These are phyloP conservation scores for Cylindrodendrum hubeiense DNA, from an alignment of 2,329 filamentous ascomycete species.

Conservation along the genomic window DNA sequence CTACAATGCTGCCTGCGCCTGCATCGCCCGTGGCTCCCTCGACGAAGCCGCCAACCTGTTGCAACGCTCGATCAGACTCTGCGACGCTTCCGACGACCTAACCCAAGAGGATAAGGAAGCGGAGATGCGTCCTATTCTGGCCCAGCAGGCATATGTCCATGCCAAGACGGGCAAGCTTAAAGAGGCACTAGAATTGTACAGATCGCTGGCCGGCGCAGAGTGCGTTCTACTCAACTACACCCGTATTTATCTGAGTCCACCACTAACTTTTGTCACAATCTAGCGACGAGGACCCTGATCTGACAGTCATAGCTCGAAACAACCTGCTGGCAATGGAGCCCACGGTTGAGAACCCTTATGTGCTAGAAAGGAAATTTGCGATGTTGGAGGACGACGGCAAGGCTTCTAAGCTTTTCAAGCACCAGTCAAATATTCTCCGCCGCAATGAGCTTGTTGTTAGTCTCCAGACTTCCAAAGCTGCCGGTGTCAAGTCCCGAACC, in stretches of 20 bases:
- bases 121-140: constrained; percentile 80
- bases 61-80: constrained; percentile 77
- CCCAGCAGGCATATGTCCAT: constrained; percentile 82
- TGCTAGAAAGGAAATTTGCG: constrained; percentile 72
- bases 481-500: constrained; percentile 68
- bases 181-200: constrained; percentile 74
- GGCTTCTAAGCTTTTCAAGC: constrained; percentile 77
- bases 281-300: constrained; percentile 76
- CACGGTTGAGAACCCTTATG: constrained; percentile 71
- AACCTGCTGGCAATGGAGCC: constrained; percentile 65
- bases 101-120: constrained; percentile 79
- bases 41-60: constrained; percentile 74
- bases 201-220: constrained; percentile 71
- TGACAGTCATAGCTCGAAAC: constrained; percentile 74
- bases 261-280: constrained; percentile 44
- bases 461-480: constrained; percentile 75
- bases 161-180: constrained; percentile 73
- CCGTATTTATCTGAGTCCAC: neutral
- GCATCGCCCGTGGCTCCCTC: constrained; percentile 77
- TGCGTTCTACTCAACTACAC: constrained; percentile 54
- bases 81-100: constrained; percentile 79
- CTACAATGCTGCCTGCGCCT: constrained; percentile 83
- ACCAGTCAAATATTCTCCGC: constrained; percentile 68
- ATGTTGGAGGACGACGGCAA: constrained; percentile 64
- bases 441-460: constrained; percentile 75